Percentiles rank a stretch among this genome's conserved stretches.
Conservation (phyloP, 2,329 filamentous ascomycete species). For the Colletotrichum zoysiae region DNA sequence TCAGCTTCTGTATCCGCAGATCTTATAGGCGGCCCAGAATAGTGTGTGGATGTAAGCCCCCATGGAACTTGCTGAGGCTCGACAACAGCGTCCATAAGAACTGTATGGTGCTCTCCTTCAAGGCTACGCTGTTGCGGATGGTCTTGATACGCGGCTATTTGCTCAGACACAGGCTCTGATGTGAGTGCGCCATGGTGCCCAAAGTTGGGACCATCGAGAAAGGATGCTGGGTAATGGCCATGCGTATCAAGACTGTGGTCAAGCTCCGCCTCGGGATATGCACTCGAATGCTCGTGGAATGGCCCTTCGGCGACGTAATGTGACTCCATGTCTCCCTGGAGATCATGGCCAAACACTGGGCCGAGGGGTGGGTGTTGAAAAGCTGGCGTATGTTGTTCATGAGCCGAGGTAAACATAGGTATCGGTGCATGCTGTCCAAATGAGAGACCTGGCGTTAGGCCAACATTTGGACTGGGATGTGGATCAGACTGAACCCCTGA, state of each 20-base stretch:
- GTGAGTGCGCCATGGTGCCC: conserved; percentile 1
- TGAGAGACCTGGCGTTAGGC: neutral
- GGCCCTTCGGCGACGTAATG: conserved; percentile 17
- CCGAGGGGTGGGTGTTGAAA: conserved; percentile 26
- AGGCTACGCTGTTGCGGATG: conserved; percentile 18
- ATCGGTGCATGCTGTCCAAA: conserved; percentile 24
- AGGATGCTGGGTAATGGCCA: conserved; percentile 24
- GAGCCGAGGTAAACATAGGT: conserved; percentile 30
- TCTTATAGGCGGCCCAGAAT: neutral
- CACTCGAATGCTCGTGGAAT: conserved; percentile 22
- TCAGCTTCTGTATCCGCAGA: neutral
- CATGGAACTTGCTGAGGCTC: conserved; percentile 39
- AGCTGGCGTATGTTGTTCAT: conserved; percentile 28
- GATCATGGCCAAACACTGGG: conserved; percentile 23
- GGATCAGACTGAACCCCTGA: conserved; percentile 35
- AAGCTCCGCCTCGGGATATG: conserved; percentile 33
- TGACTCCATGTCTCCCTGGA: conserved; percentile 12
- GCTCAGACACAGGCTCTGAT: conserved; percentile 15
- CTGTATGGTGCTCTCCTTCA: conserved; percentile 16
- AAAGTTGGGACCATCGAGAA: conserved; percentile 31
- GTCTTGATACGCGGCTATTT: conserved; percentile 9
- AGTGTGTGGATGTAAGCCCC: conserved; percentile 34
- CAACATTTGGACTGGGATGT: neutral
- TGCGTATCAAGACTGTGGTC: conserved; percentile 17
- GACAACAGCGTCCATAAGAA: conserved; percentile 29